phyloP scores from a whole-genome alignment of 257 asterid species.

The Pogostemon cablin region DNA sequence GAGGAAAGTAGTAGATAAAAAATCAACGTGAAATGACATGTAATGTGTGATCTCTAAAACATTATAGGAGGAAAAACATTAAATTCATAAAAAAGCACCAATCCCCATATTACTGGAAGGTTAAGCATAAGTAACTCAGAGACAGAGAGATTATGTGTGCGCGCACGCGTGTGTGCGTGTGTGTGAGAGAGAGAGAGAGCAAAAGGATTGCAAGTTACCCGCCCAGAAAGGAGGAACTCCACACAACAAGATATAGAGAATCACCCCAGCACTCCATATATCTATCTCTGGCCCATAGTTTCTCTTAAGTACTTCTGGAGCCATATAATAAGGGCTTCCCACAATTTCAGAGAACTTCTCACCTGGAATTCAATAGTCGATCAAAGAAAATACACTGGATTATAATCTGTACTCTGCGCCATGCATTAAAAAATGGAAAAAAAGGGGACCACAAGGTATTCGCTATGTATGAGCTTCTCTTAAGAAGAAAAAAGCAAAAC shows the following conservation, averaged over 20 bases:
- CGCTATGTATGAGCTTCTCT: background rate
- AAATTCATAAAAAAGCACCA: background rate
- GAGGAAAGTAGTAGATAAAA: conserved; percentile 21
- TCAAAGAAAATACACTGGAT: conserved; percentile 7
- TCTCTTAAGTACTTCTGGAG: conserved; percentile 94
- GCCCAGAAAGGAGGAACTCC: conserved; percentile 99
- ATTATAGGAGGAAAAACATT: background rate
- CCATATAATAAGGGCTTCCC: conserved; percentile 97
- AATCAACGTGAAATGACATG: background rate
- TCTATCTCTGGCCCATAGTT: conserved; percentile 92
- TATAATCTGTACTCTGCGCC: conserved; percentile 2
- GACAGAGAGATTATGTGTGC: conserved; percentile 3
- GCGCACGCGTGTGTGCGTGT: background rate
- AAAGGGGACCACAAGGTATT: conserved; percentile 11
- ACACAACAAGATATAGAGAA: conserved; percentile 77
- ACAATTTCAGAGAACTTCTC: conserved; percentile 91
- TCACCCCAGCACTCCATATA: conserved; percentile 96
- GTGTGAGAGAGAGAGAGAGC: conserved; percentile 20
- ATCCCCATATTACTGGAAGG: background rate
- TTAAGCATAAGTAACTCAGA: background rate
- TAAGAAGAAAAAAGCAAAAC: background rate
- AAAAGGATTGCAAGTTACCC: conserved; percentile 45
- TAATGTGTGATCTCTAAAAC: background rate
- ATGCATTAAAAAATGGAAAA: conserved; percentile 14
- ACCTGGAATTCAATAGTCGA: conserved; percentile 49